These are phyloP conservation scores for Xylaria acuta DNA, from an alignment of 495 filamentous ascomycete species.

Conservation along the genomic window DNA sequence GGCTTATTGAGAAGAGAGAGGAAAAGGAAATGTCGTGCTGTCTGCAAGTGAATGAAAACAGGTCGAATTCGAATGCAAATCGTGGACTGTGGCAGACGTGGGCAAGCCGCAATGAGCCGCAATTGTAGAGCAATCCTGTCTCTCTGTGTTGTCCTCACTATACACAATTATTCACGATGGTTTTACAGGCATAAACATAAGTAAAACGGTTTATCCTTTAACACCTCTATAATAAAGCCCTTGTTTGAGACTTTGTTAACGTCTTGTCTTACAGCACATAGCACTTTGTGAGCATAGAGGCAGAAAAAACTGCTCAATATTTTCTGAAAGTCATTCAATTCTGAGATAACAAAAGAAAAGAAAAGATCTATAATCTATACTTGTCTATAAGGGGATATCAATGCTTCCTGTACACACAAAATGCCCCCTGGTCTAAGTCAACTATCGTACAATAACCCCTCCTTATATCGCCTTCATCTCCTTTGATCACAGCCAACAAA, in stretches of 20 bases:
- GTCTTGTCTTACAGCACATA: neutral
- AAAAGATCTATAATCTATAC: constrained; percentile 9
- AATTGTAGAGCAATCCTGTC: neutral
- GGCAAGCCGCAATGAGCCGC: neutral
- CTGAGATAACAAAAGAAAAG: neutral
- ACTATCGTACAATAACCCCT: neutral
- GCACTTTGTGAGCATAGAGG: neutral
- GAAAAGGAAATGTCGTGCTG: neutral
- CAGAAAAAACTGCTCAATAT: neutral
- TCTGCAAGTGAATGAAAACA: neutral
- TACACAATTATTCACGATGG: neutral
- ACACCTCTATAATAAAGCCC: neutral
- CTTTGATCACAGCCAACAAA: neutral
- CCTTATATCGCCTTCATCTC: neutral
- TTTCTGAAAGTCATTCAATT: neutral
- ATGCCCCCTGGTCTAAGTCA: neutral
- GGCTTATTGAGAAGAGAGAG: neutral
- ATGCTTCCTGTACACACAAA: neutral
- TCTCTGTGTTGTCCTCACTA: neutral
- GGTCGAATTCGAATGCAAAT: neutral
- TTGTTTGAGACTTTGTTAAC: neutral
- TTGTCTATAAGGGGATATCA: neutral
- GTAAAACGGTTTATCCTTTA: neutral
- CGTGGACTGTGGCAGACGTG: neutral
- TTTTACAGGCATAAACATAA: neutral